Evolutionary conservation across 768 basidiomycete genomes (phyloP).

Genomic region (Podaxis sp.): DNA sequence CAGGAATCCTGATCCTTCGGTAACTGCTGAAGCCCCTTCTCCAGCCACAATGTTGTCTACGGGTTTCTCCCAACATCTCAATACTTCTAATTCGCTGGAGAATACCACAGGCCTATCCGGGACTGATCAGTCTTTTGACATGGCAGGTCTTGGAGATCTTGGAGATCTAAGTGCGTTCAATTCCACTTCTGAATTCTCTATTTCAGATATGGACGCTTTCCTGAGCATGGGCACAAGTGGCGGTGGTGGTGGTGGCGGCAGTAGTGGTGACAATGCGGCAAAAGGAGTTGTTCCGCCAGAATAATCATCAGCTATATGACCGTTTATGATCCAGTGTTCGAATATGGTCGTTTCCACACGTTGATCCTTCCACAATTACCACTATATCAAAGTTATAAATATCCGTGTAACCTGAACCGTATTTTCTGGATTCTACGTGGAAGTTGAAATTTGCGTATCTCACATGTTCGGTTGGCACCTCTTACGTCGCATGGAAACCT

Average conservation of each 20-base stretch:
- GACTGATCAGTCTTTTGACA: constrained; percentile 10
- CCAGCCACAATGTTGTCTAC: constrained; percentile 7
- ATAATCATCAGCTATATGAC: neutral
- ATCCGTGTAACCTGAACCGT: neutral
- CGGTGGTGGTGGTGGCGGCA: constrained; percentile 19
- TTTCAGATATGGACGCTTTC: constrained; percentile 45
- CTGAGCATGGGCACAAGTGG: constrained; percentile 38
- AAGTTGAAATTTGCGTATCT: too few species aligned
- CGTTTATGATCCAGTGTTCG: neutral
- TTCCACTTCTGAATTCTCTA: constrained; percentile 4
- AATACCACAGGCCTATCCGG: neutral
- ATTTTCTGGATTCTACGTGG: neutral
- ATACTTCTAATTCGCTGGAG: neutral
- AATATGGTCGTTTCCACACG: neutral
- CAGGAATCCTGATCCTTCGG: neutral
- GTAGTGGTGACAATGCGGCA: neutral
- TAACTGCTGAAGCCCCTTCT: constrained; percentile 1
- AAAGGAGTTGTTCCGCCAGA: neutral
- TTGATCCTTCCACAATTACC: neutral
- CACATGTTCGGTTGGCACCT: neutral
- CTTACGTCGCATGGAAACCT: neutral
- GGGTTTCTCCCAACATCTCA: constrained; percentile 8
- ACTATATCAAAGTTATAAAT: neutral
- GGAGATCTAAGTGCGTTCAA: constrained; percentile 9
- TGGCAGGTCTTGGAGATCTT: constrained; percentile 3